Evolutionary conservation across 768 basidiomycete species (phyloP).

Genomic region (Ramaria sp.): DNA sequence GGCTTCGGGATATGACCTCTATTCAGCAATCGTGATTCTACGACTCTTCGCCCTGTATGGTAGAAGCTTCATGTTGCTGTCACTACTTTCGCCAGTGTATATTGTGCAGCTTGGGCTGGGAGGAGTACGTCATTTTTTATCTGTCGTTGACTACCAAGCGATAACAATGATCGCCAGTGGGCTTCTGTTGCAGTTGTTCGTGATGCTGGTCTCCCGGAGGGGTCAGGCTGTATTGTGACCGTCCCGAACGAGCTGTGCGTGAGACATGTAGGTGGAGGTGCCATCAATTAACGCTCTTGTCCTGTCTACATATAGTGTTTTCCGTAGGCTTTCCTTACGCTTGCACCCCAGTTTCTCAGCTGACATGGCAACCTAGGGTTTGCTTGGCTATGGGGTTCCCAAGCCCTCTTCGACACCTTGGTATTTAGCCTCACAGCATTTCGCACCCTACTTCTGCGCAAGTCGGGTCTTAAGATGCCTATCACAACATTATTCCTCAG

Average conservation of each 20-base stretch:
- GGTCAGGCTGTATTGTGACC: neutral
- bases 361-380: neutral
- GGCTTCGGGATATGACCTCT: neutral
- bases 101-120: neutral
- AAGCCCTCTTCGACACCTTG: neutral
- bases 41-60: neutral
- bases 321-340: neutral
- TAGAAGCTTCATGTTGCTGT: neutral
- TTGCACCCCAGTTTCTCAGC: neutral
- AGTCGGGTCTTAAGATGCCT: neutral
- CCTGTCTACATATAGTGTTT: neutral
- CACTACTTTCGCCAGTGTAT: neutral
- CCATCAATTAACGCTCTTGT: neutral
- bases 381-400: neutral
- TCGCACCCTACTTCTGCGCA: neutral
- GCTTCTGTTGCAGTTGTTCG: neutral
- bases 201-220: neutral
- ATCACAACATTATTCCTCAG: neutral
- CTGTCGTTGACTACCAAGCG: neutral
- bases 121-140: neutral
- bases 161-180: neutral
- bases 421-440: neutral
- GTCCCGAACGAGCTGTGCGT: neutral
- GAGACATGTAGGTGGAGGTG: neutral
- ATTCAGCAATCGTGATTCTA: neutral